A percentile compares a stretch with the other conserved stretches of the same genome.
Conservation (phyloP, 1,139 yeast genomes). For the Sugiyamaella neomexicana region DNA sequence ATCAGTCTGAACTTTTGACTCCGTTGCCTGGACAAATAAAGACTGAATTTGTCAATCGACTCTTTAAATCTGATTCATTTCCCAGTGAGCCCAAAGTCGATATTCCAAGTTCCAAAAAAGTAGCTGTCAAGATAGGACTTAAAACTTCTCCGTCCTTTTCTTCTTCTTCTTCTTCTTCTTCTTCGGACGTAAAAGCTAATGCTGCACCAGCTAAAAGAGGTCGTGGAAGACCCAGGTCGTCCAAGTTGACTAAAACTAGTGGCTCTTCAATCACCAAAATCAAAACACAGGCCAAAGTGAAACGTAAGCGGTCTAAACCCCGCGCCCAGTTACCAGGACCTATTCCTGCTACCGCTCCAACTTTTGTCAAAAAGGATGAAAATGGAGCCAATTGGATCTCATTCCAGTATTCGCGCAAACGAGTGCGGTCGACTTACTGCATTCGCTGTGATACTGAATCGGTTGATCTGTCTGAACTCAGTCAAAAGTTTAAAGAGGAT, state of each 20-base stretch:
- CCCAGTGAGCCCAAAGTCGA: neutral
- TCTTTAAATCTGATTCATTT: too few relatives aligned
- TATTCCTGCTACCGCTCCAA: slow-evolving; percentile 31
- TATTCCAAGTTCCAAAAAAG: neutral
- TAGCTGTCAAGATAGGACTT: neutral
- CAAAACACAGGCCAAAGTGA: neutral
- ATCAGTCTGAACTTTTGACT: neutral
- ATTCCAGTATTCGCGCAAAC: slow-evolving; percentile 40
- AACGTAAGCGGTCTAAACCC: neutral
- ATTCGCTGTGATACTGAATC: slow-evolving; percentile 41
- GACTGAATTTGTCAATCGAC: too few relatives aligned
- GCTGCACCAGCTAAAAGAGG: neutral
- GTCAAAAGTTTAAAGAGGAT: slow-evolving; percentile 39
- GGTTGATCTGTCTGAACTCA: slow-evolving; percentile 34
- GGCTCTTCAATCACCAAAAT: neutral
- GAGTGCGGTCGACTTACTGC: slow-evolving; percentile 36
- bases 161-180: neutral
- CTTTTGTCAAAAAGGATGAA: slow-evolving; percentile 33
- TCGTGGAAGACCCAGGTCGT: neutral
- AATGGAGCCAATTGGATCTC: slow-evolving; percentile 42
- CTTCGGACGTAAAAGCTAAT: neutral
- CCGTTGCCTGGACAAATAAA: too few relatives aligned
- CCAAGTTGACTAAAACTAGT: neutral
- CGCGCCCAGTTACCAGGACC: slow-evolving; percentile 27
- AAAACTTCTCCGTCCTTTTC: too few relatives aligned